Evolutionary conservation across 768 basidiomycete species (phyloP).

Genomic region (Suillus subluteus): DNA sequence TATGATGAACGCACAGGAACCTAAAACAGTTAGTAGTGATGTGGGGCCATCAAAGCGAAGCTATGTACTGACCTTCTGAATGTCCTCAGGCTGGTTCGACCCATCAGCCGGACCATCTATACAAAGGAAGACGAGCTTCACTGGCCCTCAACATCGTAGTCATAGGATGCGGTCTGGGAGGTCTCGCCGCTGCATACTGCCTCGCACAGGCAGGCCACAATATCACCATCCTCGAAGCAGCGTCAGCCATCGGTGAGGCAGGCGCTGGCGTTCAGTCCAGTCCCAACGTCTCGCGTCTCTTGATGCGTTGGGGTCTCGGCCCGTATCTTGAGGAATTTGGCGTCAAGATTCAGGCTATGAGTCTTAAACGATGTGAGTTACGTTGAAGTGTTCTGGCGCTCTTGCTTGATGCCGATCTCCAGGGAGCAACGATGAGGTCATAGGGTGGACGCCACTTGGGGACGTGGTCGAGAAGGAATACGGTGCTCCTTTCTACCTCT

Average conservation of each 20-base stretch:
- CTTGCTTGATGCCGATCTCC: not conserved
- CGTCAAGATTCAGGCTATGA: slow-evolving; percentile 43
- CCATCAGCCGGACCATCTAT: slow-evolving; percentile 19
- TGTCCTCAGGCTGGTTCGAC: not conserved
- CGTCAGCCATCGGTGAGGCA: slow-evolving; percentile 43
- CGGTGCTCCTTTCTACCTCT: slow-evolving; percentile 37
- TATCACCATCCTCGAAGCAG: slow-evolving; percentile 52
- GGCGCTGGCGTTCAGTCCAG: slow-evolving; percentile 57
- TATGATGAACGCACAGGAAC: not conserved
- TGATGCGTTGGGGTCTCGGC: slow-evolving; percentile 55
- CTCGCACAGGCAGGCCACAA: slow-evolving; percentile 52
- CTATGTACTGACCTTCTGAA: not conserved
- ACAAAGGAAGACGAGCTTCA: slow-evolving; percentile 27
- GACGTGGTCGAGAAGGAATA: slow-evolving; percentile 34
- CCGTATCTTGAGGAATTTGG: slow-evolving; percentile 41
- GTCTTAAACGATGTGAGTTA: slow-evolving; percentile 46
- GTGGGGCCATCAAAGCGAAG: not conserved
- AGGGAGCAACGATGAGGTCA: slow-evolving; percentile 38
- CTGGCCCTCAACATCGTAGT: slow-evolving; percentile 42
- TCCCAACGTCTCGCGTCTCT: slow-evolving; percentile 46
- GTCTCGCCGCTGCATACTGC: slow-evolving; percentile 48
- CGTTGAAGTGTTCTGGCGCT: too few relatives aligned
- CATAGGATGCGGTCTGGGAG: slow-evolving; percentile 58
- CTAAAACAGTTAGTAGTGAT: not conserved
- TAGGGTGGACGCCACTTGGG: slow-evolving; percentile 43